These are phyloP conservation scores for Malus domestica DNA, from an alignment of 306 rosid genomes.

Conservation along the genomic window DNA sequence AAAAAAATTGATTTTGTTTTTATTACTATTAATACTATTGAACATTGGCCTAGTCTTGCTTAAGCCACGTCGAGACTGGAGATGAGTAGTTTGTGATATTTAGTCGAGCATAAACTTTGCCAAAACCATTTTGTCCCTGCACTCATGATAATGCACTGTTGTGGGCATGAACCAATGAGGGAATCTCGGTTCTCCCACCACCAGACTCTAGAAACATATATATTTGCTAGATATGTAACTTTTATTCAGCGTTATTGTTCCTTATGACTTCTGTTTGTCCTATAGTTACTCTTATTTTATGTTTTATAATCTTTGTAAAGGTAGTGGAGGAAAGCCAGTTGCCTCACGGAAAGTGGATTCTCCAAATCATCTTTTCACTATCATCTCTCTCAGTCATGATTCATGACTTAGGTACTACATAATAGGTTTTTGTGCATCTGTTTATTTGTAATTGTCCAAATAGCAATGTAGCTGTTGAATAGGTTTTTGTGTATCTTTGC, in stretches of 20 bases:
- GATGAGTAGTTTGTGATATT: background rate
- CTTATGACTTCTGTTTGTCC: background rate
- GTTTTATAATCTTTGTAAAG: constrained; percentile 36
- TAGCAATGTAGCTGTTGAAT: too few relatives aligned
- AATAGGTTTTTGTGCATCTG: too few relatives aligned
- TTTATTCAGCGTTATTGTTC: constrained; percentile 7
- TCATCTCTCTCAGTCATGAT: too few relatives aligned
- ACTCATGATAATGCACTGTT: background rate
- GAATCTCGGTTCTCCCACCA: background rate
- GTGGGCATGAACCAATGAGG: background rate
- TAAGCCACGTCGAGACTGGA: background rate
- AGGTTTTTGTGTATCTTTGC: too few relatives aligned
- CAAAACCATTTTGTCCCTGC: background rate
- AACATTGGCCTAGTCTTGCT: background rate
- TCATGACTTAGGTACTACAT: too few relatives aligned
- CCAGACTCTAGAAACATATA: background rate
- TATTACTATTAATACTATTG: background rate
- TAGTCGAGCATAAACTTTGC: background rate
- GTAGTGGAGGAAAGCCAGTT: constrained; percentile 79
- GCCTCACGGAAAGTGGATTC: constrained; percentile 42
- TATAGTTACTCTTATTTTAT: constrained; percentile 17
- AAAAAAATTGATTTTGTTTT: background rate
- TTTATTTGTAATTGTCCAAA: too few relatives aligned
- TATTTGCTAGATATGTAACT: background rate
- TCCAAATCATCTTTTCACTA: background rate